Conservation (phyloP, 169 alveolate species). For the Plasmodium gallinaceum region DNA sequence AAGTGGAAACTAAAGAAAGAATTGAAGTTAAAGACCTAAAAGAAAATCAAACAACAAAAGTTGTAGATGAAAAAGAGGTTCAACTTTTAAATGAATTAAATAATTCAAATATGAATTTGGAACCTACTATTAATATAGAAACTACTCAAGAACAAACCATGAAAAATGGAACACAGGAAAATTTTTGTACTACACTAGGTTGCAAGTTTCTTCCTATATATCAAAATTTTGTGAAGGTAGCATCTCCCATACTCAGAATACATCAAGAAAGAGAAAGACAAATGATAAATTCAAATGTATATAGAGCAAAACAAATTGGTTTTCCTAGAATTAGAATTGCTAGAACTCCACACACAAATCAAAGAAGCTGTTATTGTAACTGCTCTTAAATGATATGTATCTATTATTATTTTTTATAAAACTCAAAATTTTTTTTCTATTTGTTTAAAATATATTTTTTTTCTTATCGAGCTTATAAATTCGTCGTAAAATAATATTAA, state of each 20-base stretch:
- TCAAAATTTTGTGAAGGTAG: conserved; percentile 18
- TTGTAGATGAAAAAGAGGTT: conserved; percentile 32
- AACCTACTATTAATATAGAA: conserved; percentile 39
- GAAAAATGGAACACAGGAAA: conserved; percentile 32
- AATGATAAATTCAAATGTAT: conserved; percentile 33
- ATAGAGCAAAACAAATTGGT: conserved; percentile 28
- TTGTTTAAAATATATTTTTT: no score
- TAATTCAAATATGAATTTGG: conserved; percentile 21
- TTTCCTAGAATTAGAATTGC: conserved; percentile 74
- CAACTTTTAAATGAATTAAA: conserved; percentile 34
- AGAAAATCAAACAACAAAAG: conserved; percentile 53
- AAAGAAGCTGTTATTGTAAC: conserved; percentile 59
- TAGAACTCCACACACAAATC: conserved; percentile 47
- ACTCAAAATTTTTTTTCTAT: no score
- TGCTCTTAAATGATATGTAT: conserved; percentile 17
- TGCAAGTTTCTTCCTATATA: conserved; percentile 52
- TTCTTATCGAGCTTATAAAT: no score
- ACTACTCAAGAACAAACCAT: conserved; percentile 38
- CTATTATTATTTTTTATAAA: neutral
- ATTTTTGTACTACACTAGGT: conserved; percentile 40
- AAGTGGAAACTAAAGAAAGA: conserved; percentile 79
- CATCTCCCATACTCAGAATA: conserved; percentile 18
- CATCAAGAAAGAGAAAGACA: conserved; percentile 49
- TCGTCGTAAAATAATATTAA: no score
- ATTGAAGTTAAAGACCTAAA: conserved; percentile 29